Conservation (phyloP, 306 rosid species). For the Erythrophleum fordii region DNA sequence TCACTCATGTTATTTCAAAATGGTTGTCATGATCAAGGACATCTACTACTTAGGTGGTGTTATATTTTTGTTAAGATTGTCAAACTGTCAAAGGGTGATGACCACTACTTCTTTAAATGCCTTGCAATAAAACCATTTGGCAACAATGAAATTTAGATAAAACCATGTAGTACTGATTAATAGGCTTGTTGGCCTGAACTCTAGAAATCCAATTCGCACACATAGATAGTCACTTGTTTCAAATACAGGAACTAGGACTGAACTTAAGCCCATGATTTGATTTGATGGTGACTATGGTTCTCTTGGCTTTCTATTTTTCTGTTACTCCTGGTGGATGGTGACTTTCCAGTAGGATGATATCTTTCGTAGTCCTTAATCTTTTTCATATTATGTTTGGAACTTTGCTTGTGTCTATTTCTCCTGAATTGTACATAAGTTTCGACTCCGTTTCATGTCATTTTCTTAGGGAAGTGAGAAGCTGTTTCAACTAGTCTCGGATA, state of each 20-base stretch:
- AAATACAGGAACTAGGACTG: slow-evolving; percentile 5
- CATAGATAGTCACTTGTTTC: neutral
- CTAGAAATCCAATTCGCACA: slow-evolving; percentile 12
- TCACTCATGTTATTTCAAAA: slow-evolving; percentile 25
- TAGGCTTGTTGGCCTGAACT: neutral
- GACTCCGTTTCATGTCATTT: slow-evolving; percentile 22
- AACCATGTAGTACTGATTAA: neutral
- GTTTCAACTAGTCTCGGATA: slow-evolving; percentile 70
- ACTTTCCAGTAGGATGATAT: slow-evolving; percentile 20
- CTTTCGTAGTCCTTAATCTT: slow-evolving; percentile 9
- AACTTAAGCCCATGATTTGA: slow-evolving; percentile 16
- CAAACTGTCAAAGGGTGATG: neutral
- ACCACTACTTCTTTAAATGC: neutral
- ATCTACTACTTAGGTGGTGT: neutral
- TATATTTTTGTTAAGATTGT: slow-evolving; percentile 6
- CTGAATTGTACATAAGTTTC: slow-evolving; percentile 28
- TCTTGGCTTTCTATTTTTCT: slow-evolving; percentile 17
- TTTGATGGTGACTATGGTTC: slow-evolving; percentile 3
- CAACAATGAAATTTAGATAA: neutral
- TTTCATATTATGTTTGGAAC: slow-evolving; percentile 20
- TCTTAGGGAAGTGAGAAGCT: slow-evolving; percentile 91
- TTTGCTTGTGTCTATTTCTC: slow-evolving; percentile 26
- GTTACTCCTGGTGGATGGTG: slow-evolving; percentile 27
- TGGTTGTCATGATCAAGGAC: slow-evolving; percentile 8
- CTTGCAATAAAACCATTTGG: neutral